Conservation (phyloP, 306 rosid species). For the Vicia villosa region DNA sequence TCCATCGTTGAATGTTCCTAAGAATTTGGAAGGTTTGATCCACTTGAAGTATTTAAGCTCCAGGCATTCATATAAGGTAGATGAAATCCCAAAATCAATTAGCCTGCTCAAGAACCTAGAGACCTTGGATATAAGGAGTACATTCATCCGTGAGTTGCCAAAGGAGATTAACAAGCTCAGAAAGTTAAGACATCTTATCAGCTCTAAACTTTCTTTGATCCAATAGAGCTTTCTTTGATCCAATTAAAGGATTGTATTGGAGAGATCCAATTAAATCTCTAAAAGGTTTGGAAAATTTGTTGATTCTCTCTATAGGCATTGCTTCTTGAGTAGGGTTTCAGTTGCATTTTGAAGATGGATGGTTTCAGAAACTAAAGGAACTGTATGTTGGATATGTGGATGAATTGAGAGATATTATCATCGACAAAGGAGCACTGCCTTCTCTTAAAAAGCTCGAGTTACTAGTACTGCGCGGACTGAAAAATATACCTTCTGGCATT, state of each 20-base stretch:
- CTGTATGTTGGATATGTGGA: neutral
- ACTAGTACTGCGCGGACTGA: neutral
- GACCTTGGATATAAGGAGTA: neutral
- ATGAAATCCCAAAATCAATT: neutral
- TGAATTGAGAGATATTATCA: neutral
- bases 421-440: neutral
- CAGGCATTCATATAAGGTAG: neutral
- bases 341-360: neutral
- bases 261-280: neutral
- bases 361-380: neutral
- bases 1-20: neutral
- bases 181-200: slow-evolving; percentile 12
- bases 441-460: neutral
- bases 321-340: neutral
- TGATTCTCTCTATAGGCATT: neutral
- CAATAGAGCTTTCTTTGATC: neutral
- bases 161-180: slow-evolving; percentile 10
- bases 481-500: neutral
- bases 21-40: neutral
- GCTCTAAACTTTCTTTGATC: accelerated
- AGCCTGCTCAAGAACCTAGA: slow-evolving; percentile 11
- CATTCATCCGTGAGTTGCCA: neutral
- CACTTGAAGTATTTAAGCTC: neutral
- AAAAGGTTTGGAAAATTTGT: neutral
- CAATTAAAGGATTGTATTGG: neutral